Base-by-base conservation (phyloP, 2,329 filamentous ascomycete genomes). In the Monosporascus sp. region DNA sequence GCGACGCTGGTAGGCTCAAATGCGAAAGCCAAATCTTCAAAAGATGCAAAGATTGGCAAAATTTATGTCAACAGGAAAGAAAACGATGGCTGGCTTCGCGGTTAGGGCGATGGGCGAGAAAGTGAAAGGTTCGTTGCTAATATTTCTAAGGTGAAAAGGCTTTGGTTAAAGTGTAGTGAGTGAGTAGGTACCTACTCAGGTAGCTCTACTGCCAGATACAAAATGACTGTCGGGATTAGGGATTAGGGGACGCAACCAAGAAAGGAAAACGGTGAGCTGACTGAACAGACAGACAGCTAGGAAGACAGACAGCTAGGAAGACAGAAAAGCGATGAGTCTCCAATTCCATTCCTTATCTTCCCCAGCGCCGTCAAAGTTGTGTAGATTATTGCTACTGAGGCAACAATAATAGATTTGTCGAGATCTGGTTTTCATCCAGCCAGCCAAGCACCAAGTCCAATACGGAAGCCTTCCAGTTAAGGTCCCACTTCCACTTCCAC, bases 351-450 rank as follows among this genome's bases (percentile, higher is more conserved):
- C 31, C 31, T 11, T 35, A 35, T 35, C 11, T 1, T 2, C 31
- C 31, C 31, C 31, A 14, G 31, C 11, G 31, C 31, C 11, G 11
- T 35, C 31, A 35, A 31, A 35, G 31, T 14, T 14, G 31, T 5
- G 9, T 35, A 35, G 31, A 35, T 35, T 35, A 14, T 11, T 14
- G 17, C 15, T 39, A 18, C 37, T 18, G 15, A 38, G 15, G 17
- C 37, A 39, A 18, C 17, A n/a, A 18, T 39, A 39, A 39, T 22
- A 27, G 43, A 46, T 46, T 39, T 49, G 48, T 27, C 20, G 18
- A 39, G 48, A 38, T 20, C n/a, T 31, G 46, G 9, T 48, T 43
- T 64, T 62, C 53, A 53, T 50, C 57, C 60, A 61, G 60, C 47
- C 56, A 60, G 39, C 39, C 39, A 43, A 43, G 39, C 38, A 39